A percentile compares a stretch with the other conserved stretches of the same genome.
These are phyloP conservation scores for Venturia nashicola DNA, from an alignment of 2,329 filamentous ascomycete genomes.

Conservation along the genomic window DNA sequence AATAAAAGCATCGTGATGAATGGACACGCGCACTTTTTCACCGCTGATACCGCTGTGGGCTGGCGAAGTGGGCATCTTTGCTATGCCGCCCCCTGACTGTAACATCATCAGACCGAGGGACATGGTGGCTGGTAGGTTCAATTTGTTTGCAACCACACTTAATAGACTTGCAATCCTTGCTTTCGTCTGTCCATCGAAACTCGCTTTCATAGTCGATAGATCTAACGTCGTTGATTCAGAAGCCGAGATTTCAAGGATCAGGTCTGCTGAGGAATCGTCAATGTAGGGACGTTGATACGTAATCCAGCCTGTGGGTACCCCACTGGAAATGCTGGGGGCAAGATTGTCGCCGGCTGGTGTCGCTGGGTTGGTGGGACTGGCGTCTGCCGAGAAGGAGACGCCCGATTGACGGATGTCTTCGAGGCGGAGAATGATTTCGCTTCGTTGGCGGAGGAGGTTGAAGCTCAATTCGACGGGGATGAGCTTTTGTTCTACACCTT, in stretches of 20 bases:
- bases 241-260: slow-evolving; percentile 61
- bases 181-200: slow-evolving; percentile 62
- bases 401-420: slow-evolving; percentile 86
- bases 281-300: slow-evolving; percentile 76
- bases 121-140: slow-evolving; percentile 49
- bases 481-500: slow-evolving; percentile 77
- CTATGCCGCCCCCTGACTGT: slow-evolving; percentile 37
- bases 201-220: slow-evolving; percentile 39
- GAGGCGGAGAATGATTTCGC: slow-evolving; percentile 68
- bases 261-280: slow-evolving; percentile 60
- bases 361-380: slow-evolving; percentile 11
- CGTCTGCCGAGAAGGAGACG: slow-evolving; percentile 50
- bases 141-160: slow-evolving; percentile 69
- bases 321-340: slow-evolving; percentile 12
- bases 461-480: slow-evolving; percentile 65
- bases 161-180: slow-evolving; percentile 60
- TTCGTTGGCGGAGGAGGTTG: slow-evolving; percentile 54
- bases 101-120: slow-evolving; percentile 57
- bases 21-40: slow-evolving; percentile 51
- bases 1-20: slow-evolving; percentile 49
- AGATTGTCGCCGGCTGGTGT: slow-evolving; percentile 10
- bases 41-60: slow-evolving; percentile 59
- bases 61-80: slow-evolving; percentile 50
- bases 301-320: slow-evolving; percentile 41
- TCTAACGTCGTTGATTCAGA: slow-evolving; percentile 30